These are phyloP conservation scores for Trichoderma oligosporum DNA, from an alignment of 2,329 filamentous ascomycete genomes.

Conservation along the genomic window DNA sequence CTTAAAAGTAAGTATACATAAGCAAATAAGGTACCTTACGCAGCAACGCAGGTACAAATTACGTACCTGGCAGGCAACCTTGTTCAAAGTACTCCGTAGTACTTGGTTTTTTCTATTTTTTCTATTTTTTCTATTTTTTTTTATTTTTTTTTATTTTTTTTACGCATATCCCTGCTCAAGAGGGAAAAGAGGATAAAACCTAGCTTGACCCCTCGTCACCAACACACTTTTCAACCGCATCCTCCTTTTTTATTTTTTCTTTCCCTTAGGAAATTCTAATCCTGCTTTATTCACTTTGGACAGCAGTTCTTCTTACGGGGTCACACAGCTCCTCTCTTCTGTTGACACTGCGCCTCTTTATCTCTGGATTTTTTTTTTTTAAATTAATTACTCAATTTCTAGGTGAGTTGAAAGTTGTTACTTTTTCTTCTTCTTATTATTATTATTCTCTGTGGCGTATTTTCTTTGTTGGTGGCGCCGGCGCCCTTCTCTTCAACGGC, in stretches of 20 bases:
- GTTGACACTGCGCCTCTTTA: background rate
- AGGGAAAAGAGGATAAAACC: slow-evolving; percentile 9
- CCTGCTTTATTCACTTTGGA: background rate
- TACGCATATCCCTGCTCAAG: background rate
- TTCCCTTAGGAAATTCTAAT: too few species aligned
- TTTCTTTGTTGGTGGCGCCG: background rate
- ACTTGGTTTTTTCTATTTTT: too few species aligned
- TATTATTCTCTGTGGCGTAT: background rate
- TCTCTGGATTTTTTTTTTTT: slow-evolving; percentile 6
- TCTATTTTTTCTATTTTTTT: background rate
- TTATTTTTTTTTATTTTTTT: background rate
- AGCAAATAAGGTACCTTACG: too few species aligned
- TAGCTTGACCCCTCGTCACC: slow-evolving; percentile 17
- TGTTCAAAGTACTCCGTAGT: too few species aligned
- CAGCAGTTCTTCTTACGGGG: background rate
- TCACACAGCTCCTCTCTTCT: background rate
- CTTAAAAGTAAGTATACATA: too few species aligned
- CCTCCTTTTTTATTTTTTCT: slow-evolving; percentile 4
- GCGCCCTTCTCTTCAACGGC: background rate
- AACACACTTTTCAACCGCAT: slow-evolving; percentile 15
- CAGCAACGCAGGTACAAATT: too few species aligned
- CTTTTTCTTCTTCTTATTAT: background rate
- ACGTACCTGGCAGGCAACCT: too few species aligned
- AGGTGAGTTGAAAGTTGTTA: background rate
- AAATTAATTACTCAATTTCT: too few species aligned